Conservation (phyloP, 148 eudicot genomes). For the Diospyros lotus region DNA sequence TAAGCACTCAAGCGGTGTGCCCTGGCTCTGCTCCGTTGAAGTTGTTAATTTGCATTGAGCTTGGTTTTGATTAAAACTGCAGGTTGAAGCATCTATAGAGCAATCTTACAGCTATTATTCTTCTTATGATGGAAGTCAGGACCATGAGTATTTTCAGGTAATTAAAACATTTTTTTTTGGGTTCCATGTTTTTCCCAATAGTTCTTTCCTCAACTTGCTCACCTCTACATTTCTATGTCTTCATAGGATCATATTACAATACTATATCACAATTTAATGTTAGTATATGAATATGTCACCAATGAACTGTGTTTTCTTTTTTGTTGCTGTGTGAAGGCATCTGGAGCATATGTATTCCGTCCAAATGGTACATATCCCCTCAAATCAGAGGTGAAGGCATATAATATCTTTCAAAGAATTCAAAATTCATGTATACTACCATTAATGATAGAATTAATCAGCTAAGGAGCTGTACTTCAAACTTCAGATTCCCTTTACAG, state of each 20-base stretch:
- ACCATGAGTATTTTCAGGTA: slow-evolving; percentile 25
- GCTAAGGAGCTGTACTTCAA: slow-evolving; percentile 14
- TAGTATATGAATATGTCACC: neutral
- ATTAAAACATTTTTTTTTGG: neutral
- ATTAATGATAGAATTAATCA: slow-evolving; percentile 4
- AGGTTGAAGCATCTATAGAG: slow-evolving; percentile 38
- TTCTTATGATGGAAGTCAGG: slow-evolving; percentile 33
- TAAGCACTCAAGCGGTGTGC: neutral
- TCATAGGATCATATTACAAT: neutral
- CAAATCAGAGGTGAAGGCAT: slow-evolving; percentile 50
- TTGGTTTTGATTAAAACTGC: slow-evolving; percentile 11
- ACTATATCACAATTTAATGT: neutral
- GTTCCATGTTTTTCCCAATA: neutral
- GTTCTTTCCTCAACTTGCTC: neutral
- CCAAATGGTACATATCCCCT: slow-evolving; percentile 67
- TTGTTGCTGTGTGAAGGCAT: slow-evolving; percentile 44
- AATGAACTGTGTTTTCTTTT: neutral
- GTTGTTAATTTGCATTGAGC: slow-evolving; percentile 1
- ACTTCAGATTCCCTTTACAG: slow-evolving; percentile 54
- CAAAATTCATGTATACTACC: neutral
- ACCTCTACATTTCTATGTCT: neutral
- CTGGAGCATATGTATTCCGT: slow-evolving; percentile 92
- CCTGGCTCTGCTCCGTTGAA: neutral
- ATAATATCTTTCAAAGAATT: neutral
- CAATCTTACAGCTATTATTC: slow-evolving; percentile 44